phyloP scores from a whole-genome alignment of 495 filamentous ascomycete genomes.

The Parathielavia hyrcaniae region DNA sequence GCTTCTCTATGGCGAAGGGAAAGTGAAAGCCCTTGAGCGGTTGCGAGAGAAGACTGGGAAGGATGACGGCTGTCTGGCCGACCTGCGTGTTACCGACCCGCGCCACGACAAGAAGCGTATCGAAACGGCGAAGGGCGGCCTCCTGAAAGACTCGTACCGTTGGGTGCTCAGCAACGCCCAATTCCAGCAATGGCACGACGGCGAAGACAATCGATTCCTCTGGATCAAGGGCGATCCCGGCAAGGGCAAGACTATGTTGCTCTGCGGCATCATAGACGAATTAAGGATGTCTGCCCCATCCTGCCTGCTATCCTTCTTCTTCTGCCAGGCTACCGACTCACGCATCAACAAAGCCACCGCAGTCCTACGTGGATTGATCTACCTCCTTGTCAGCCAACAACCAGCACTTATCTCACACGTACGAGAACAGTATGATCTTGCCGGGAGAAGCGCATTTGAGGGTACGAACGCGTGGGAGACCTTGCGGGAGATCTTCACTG shows the following conservation, averaged over 20 bases:
- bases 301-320: slow-evolving; percentile 43
- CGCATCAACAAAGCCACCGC: slow-evolving; percentile 32
- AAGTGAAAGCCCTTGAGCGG: neutral
- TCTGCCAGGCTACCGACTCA: slow-evolving; percentile 39
- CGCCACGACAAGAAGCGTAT: too few species aligned
- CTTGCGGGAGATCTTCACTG: slow-evolving; percentile 29
- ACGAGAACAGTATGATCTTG: slow-evolving; percentile 23
- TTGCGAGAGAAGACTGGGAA: too few species aligned
- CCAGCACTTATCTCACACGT: slow-evolving; percentile 27
- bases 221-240: too few species aligned
- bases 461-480: slow-evolving; percentile 30
- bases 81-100: too few species aligned
- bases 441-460: slow-evolving; percentile 28
- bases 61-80: too few species aligned
- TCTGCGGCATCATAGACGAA: slow-evolving; percentile 28
- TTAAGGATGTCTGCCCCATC: slow-evolving; percentile 11
- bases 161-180: too few species aligned
- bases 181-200: too few species aligned
- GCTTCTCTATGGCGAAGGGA: slow-evolving; percentile 7
- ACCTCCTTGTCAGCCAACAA: slow-evolving; percentile 26
- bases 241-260: too few species aligned
- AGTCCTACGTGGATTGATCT: slow-evolving; percentile 36
- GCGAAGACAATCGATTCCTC: too few species aligned
- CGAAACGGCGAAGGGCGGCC: too few species aligned
- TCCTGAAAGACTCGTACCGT: too few species aligned